Conservation (phyloP, 2,329 filamentous ascomycete genomes). For the Pyrenophora seminiperda region DNA sequence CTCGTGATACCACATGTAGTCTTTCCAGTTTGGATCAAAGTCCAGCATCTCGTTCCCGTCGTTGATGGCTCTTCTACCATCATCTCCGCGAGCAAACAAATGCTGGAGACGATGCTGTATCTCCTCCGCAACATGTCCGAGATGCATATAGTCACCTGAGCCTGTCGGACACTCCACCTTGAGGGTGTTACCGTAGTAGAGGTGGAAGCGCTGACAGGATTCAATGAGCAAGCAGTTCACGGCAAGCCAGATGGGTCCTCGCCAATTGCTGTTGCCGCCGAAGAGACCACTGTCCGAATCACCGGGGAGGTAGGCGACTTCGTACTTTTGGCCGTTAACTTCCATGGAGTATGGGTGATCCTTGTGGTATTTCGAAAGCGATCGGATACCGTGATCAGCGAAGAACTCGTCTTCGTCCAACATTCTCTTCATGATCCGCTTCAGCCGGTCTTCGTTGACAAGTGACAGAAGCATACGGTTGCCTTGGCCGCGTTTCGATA, state of each 20-base stretch:
- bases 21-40: slow-evolving; percentile 91
- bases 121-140: slow-evolving; percentile 92
- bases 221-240: slow-evolving; percentile 96
- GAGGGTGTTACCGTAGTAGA: slow-evolving; percentile 89
- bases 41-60: slow-evolving; percentile 82
- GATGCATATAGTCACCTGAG: slow-evolving; percentile 92
- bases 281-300: slow-evolving; percentile 95
- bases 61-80: slow-evolving; percentile 88
- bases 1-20: slow-evolving; percentile 94
- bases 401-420: slow-evolving; percentile 93
- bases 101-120: slow-evolving; percentile 94
- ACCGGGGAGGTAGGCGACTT: slow-evolving; percentile 88
- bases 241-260: slow-evolving; percentile 91
- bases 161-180: slow-evolving; percentile 93
- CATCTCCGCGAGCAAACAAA: slow-evolving; percentile 81
- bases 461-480: slow-evolving; percentile 85
- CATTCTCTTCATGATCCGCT: slow-evolving; percentile 89
- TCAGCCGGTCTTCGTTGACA: slow-evolving; percentile 89
- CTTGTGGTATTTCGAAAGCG: slow-evolving; percentile 88
- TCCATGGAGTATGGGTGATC: slow-evolving; percentile 93
- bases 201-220: slow-evolving; percentile 90
- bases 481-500: slow-evolving; percentile 86
- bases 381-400: slow-evolving; percentile 86
- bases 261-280: slow-evolving; percentile 97
- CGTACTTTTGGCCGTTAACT: slow-evolving; percentile 88